Evolutionary conservation across 2,329 filamentous ascomycete genomes (phyloP), one percentile per base, ranked within the genome.

Genomic region (Claviceps capensis): DNA sequence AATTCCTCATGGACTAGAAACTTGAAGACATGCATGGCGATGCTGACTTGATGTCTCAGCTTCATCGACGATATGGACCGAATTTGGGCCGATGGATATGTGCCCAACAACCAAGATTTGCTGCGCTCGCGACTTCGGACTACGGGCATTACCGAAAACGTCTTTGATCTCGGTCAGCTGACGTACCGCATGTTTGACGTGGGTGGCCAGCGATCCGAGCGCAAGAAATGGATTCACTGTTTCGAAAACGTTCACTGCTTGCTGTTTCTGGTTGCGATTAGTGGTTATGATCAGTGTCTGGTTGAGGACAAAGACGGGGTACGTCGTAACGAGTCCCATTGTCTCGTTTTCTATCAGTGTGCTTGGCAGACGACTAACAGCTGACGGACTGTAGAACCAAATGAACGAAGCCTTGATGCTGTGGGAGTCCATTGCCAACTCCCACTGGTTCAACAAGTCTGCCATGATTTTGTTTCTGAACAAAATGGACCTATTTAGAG

Each of bases 171-270:
- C 59, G 89, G 88, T 59, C 87, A 95, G 63, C 76, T 96, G 58
- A 95, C 89, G 53, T 96, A 95, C 75, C 83, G 89, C 60, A 95
- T 96, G 90, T 95, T 95, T 71, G 90, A 96, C 64, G 90, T 96
- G 46, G 90, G 90, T 78, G 91, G 90, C 58, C 90, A 95, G 72
- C 82, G 90, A 67, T 95, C 88, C 6, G 90, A 96, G 72, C 84
- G 90, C 67, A 96, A 96, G 85, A 96, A 96, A 81, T 96, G 90
- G 90, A 96, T 96, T 62, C 90, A 96, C 75, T 95, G 90, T 74
- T 95, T 95, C 65, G 89, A 95, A 67, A 93, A 93, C 58, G 89
- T 95, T 56, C 89, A 93, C 63, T 90, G 88, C 59, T 76, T 97
- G 51, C 75, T 97, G 42, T 97, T 97, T 71, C 78, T 97, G 59